Base-by-base conservation (phyloP, 495 filamentous ascomycete genomes). In the Aspergillus mulundensis region DNA sequence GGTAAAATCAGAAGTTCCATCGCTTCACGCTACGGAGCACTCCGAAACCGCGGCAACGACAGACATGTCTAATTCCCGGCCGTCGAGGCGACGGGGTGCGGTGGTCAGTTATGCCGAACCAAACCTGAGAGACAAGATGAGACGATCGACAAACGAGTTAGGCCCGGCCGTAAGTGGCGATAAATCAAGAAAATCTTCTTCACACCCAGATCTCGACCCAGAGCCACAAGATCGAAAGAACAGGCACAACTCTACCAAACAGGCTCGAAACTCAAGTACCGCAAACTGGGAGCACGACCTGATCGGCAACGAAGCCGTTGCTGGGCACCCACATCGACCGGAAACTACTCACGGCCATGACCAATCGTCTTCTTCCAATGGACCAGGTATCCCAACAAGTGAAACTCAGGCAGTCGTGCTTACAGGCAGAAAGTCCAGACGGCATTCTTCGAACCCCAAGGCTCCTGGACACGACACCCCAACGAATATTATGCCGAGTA, bases 81-180 rank as follows among this genome's bases (percentile, higher is more conserved):
- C 82, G 10, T 84, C 81, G 41, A 76, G 90, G 23, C 83, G 90
- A 57, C 80, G 84, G 12, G 74, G 85, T 48, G 73, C 81, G 7
- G 77, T 80, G 25, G 80, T 95, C 44, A 94, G 88, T 72, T 95
- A 95, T 66, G 88, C 89, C 20, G 87, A 93, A 67, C 90, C 90
- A 8, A 95, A 88, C 63, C 74, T 95, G 30, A 79, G 88, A 49
- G 87, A 85, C 61, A 95, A 95, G 73, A 95, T 95, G 90, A 81
- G 90, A 48, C 84, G 90, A 47, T 86, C 89, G 19, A 87, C 85
- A 15, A 89, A 87, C 57, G 80, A 87, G 50, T 69, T 93, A 6
- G 77, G 85, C 34, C 87, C 89, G 66, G 89, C 89, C 7, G 89
- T 92, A 40, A 63, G 72, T 3, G 77, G 73, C 6, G 79, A 83